Evolutionary conservation across 2,329 filamentous ascomycete species (phyloP).

Genomic region (Parasarocladium wereldwijsianum): DNA sequence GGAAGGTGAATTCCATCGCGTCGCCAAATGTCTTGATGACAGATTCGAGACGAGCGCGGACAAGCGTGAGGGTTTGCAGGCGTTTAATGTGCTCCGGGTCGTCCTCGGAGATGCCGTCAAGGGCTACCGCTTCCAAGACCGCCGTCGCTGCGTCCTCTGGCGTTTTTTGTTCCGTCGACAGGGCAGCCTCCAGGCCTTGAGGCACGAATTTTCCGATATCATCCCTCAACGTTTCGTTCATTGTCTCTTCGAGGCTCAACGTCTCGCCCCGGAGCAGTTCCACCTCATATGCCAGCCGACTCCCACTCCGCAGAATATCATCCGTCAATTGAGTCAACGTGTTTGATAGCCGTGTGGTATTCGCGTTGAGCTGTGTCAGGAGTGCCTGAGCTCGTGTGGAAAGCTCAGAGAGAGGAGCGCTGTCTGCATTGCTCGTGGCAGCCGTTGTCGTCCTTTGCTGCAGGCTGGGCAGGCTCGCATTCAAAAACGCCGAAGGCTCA

Average conservation of each 20-base stretch:
- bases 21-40: slow-evolving; percentile 88
- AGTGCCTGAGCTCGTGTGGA: slow-evolving; percentile 70
- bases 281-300: slow-evolving; percentile 83
- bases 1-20: slow-evolving; percentile 89
- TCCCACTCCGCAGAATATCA: slow-evolving; percentile 81
- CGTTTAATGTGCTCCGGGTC: slow-evolving; percentile 52
- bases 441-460: slow-evolving; percentile 21
- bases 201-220: slow-evolving; percentile 64
- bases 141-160: slow-evolving; percentile 3
- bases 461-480: slow-evolving; percentile 59
- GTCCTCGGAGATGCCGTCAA: slow-evolving; percentile 5
- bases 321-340: slow-evolving; percentile 83
- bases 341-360: slow-evolving; percentile 68
- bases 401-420: slow-evolving; percentile 46
- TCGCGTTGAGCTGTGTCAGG: slow-evolving; percentile 76
- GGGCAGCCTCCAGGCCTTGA: slow-evolving; percentile 23
- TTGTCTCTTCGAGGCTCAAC: slow-evolving; percentile 60
- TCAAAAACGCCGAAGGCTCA: slow-evolving; percentile 75
- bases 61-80: slow-evolving; percentile 67
- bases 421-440: neutral
- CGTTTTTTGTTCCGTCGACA: slow-evolving; percentile 13
- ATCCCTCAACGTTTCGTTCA: slow-evolving; percentile 56
- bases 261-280: slow-evolving; percentile 86
- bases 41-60: slow-evolving; percentile 70
- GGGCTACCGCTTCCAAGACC: slow-evolving; percentile 7